phyloP scores from a whole-genome alignment of 805 yeast species.

The Zygosaccharomyces gambellarensis region DNA sequence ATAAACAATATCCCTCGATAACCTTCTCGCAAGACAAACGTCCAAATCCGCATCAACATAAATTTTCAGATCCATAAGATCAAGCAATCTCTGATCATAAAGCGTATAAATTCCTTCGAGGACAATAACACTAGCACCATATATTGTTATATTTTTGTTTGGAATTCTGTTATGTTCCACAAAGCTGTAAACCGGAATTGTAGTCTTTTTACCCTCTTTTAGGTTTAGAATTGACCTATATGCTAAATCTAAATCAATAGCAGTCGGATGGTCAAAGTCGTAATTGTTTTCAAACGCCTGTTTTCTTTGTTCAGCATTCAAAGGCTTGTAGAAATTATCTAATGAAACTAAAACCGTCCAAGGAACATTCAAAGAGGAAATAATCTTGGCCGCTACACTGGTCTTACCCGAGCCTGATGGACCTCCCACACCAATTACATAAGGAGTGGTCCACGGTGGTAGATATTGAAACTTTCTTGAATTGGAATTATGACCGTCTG shows the following conservation, averaged over 20 bases:
- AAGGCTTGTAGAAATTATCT: slow-evolving; percentile 86
- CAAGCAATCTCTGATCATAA: slow-evolving; percentile 61
- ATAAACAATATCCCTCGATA: slow-evolving; percentile 78
- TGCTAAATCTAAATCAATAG: slow-evolving; percentile 73
- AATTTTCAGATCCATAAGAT: slow-evolving; percentile 77
- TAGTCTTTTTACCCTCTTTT: slow-evolving; percentile 63
- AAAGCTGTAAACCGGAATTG: slow-evolving; percentile 70
- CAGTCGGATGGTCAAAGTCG: slow-evolving; percentile 86
- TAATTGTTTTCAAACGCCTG: slow-evolving; percentile 64
- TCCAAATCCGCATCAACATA: slow-evolving; percentile 94
- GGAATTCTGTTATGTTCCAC: slow-evolving; percentile 56
- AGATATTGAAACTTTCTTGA: slow-evolving; percentile 38
- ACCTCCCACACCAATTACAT: slow-evolving; percentile 84
- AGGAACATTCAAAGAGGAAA: slow-evolving; percentile 75
- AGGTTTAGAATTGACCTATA: slow-evolving; percentile 57
- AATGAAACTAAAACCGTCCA: slow-evolving; percentile 89
- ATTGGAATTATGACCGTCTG: slow-evolving; percentile 3
- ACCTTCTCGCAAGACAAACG: slow-evolving; percentile 82
- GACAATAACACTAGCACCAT: slow-evolving; percentile 91
- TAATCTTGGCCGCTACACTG: slow-evolving; percentile 78
- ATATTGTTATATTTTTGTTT: slow-evolving; percentile 63
- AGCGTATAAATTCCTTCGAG: slow-evolving; percentile 88
- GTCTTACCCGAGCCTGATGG: slow-evolving; percentile 91
- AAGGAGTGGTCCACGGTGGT: slow-evolving; percentile 89
- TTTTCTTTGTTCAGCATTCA: slow-evolving; percentile 54